Base-by-base conservation (phyloP, 1,139 yeast genomes). In the Diutina sp. region DNA sequence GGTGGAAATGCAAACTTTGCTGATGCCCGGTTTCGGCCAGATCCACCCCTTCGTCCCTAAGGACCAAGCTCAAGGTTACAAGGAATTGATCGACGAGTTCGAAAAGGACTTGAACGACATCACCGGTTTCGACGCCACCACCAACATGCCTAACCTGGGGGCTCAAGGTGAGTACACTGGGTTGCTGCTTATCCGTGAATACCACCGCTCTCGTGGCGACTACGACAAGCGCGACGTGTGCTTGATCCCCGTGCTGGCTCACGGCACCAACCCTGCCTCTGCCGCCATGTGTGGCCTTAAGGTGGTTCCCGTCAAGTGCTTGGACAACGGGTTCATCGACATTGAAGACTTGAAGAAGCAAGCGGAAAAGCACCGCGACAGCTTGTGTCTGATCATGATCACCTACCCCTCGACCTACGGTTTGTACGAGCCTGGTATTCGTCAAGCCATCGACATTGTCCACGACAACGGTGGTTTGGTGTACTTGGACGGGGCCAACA, bases 91-190 rank as follows among this genome's bases (percentile, higher is more conserved):
- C 56, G 70, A 72, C 51, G 96, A 89, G 67, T 80, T 93, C 55
- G 96, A 89, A 69, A 75, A 77, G 57, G 98, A 93, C 69, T 77
- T 93, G 63, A 90, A 93, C 59, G 90, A 87, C 62, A 91, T 93
- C 61, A 93, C 99, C n/a, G 98, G 98, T 0, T 90, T 93, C 66
- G 89, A 85, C 61, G 95, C 90, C 52, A 87, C 96, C 29, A 88
- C 97, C 6, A 76, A 89, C 59, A 95, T 90, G 84, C 99, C 99
- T 61, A 93, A 93, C 70, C 89, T 97, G 54, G 99, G 99, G 63
- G 99, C 99, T 51, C 97, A 91, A 72, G 99, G 99, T 70, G 99
- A 93, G 72, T 93, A 87, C 72, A 84, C 98, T 32, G 99, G 99
- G 46, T 78, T 93, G 61, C 82, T 96, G 58, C 90, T 90, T 57